These are phyloP conservation scores for Purpureocillium lavendulum DNA, from an alignment of 2,329 filamentous ascomycete genomes.

Conservation along the genomic window DNA sequence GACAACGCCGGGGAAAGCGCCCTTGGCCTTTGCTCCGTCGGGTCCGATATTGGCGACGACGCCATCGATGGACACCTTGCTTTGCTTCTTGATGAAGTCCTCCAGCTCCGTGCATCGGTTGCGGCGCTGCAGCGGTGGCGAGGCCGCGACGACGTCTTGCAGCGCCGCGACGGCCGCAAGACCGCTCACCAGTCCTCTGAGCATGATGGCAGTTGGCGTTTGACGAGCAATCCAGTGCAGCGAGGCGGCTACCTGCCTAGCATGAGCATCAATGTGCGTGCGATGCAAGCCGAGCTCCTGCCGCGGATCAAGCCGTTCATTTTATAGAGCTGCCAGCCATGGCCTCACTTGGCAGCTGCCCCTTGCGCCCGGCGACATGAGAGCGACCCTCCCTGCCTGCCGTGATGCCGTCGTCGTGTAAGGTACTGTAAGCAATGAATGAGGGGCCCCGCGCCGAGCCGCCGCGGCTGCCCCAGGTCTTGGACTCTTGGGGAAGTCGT, in stretches of 20 bases:
- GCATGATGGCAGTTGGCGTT: background rate
- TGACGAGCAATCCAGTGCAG: background rate
- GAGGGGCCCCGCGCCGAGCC: too few species aligned
- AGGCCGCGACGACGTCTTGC: background rate
- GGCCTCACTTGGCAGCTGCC: too few species aligned
- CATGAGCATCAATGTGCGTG: background rate
- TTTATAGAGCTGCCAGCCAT: too few species aligned
- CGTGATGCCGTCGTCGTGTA: too few species aligned
- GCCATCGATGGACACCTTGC: constrained; percentile 10
- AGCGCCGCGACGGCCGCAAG: constrained; percentile 2
- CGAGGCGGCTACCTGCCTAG: too few species aligned
- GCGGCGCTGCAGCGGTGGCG: constrained; percentile 14
- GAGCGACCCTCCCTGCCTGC: too few species aligned
- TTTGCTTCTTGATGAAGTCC: constrained; percentile 11
- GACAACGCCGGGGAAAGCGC: constrained; percentile 40
- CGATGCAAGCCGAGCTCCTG: too few species aligned
- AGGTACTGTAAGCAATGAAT: too few species aligned
- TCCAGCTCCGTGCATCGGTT: background rate
- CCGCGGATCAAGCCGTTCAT: too few species aligned
- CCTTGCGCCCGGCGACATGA: too few species aligned
- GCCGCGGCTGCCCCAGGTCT: too few species aligned
- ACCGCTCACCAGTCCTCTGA: constrained; percentile 1
- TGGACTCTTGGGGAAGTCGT: too few species aligned
- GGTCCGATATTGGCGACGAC: constrained; percentile 42
- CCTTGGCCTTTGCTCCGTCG: constrained; percentile 36